A percentile compares a stretch with the other conserved stretches of the same genome.
Evolutionary conservation across 441 rosid species (phyloP).

Genomic region (Corymbia citriodora): DNA sequence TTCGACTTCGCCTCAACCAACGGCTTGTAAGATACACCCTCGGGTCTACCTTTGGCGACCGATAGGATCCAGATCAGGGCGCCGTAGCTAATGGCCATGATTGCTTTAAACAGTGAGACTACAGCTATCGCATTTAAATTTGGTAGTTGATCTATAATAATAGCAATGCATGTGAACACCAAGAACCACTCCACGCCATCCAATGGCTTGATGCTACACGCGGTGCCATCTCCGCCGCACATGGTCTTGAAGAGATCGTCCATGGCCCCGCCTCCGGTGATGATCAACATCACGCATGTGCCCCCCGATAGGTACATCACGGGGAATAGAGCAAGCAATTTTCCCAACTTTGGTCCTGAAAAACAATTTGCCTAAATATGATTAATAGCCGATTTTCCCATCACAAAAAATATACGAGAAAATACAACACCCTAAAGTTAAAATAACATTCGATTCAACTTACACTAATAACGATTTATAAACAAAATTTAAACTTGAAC

Average conservation of each 20-base stretch:
- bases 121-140: conserved; percentile 32
- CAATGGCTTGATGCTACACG: conserved; percentile 13
- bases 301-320: conserved; percentile 67
- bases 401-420: not conserved
- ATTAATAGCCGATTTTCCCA: not conserved
- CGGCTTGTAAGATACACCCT: conserved; percentile 10
- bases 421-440: not conserved
- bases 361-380: not conserved
- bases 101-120: conserved; percentile 31
- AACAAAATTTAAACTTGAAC: not conserved
- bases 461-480: not conserved
- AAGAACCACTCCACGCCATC: conserved; percentile 32
- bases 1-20: conserved; percentile 2
- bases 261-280: conserved; percentile 34
- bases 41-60: conserved; percentile 16
- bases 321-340: conserved; percentile 39
- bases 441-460: not conserved
- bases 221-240: not conserved
- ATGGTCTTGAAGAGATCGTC: conserved; percentile 19
- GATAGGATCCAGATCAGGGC: conserved; percentile 33
- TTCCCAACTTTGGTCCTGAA: conserved; percentile 43
- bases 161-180: conserved; percentile 34
- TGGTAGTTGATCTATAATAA: conserved; percentile 32
- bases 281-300: conserved; percentile 38
- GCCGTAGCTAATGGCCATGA: conserved; percentile 22